Percentiles rank a stretch among this genome's conserved stretches.
These are phyloP conservation scores for Ceratobasidium sp. DNA, from an alignment of 1,284 basidiomycete species.

Conservation along the genomic window DNA sequence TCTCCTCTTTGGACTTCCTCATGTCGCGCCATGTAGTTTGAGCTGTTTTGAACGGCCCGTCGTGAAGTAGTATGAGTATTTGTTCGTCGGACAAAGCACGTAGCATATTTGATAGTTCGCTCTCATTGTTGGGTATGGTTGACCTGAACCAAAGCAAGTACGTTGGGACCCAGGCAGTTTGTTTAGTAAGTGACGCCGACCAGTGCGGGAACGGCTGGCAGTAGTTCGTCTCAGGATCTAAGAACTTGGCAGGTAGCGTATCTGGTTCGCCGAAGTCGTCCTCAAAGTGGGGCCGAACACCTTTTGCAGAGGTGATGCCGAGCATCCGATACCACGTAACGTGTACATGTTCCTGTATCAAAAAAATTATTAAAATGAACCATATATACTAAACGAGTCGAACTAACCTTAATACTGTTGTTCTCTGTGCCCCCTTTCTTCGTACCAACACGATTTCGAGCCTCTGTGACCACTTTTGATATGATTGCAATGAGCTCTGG, in stretches of 20 bases:
- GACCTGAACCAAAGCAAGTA: background rate
- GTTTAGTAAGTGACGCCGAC: background rate
- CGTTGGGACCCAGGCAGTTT: no score
- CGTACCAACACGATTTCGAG: background rate
- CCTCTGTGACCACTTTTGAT: no score
- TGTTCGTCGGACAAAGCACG: background rate
- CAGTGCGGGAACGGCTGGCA: background rate
- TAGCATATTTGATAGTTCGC: background rate
- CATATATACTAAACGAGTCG: background rate
- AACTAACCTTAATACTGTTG: constrained; percentile 4
- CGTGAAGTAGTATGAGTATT: no score
- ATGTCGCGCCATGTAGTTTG: no score
- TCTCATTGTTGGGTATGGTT: constrained; percentile 1
- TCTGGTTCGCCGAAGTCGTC: constrained; percentile 11
- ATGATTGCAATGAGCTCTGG: no score
- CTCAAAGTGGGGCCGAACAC: no score
- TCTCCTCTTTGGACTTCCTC: no score
- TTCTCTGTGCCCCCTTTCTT: constrained; percentile 5
- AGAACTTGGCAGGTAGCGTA: background rate
- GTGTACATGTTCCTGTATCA: background rate
- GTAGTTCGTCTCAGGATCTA: constrained; percentile 3
- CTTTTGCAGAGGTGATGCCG: background rate
- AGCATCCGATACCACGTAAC: background rate
- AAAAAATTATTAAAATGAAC: background rate
- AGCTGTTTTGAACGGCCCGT: no score